Conservation (phyloP, 805 yeast species). For the Yamadazyma akitaensis region DNA sequence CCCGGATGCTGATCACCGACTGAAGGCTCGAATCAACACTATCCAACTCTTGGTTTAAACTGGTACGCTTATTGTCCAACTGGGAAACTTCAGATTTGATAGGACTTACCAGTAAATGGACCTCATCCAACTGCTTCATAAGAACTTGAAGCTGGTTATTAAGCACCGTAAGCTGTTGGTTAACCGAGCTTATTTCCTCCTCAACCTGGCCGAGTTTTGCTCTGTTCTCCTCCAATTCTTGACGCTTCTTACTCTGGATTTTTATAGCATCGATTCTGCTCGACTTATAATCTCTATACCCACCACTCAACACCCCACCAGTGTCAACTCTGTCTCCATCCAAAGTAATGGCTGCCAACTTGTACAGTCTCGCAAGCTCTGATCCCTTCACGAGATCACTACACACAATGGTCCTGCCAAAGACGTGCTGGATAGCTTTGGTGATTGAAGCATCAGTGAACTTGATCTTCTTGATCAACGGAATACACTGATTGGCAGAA, state of each 20-base stretch:
- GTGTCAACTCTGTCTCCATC: conserved; percentile 90
- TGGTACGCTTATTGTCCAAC: conserved; percentile 37
- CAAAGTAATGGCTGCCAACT: conserved; percentile 75
- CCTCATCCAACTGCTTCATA: conserved; percentile 41
- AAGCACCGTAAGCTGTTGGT: conserved; percentile 48
- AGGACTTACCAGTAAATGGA: conserved; percentile 42
- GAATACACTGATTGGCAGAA: conserved; percentile 58
- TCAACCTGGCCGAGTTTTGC: conserved; percentile 32
- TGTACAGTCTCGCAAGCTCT: conserved; percentile 57
- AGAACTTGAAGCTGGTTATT: conserved; percentile 42
- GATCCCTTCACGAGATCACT: conserved; percentile 65
- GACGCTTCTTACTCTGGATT: conserved; percentile 47
- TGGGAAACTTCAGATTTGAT: conserved; percentile 41
- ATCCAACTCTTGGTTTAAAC: conserved; percentile 42
- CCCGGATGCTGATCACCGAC: conserved; percentile 31
- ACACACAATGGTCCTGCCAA: conserved; percentile 78
- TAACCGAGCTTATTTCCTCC: conserved; percentile 40
- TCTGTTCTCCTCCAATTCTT: conserved; percentile 1
- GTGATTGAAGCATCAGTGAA: conserved; percentile 50
- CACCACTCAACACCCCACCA: conserved; percentile 85
- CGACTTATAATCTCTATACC: conserved; percentile 65
- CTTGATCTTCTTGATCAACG: conserved; percentile 72
- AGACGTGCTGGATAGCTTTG: conserved; percentile 73
- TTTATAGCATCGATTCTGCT: conserved; percentile 72
- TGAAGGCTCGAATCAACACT: conserved; percentile 33